Percentiles rank a stretch among this genome's conserved stretches.
These are phyloP conservation scores for Cyathus striatus DNA, from an alignment of 768 basidiomycete species.

Conservation along the genomic window DNA sequence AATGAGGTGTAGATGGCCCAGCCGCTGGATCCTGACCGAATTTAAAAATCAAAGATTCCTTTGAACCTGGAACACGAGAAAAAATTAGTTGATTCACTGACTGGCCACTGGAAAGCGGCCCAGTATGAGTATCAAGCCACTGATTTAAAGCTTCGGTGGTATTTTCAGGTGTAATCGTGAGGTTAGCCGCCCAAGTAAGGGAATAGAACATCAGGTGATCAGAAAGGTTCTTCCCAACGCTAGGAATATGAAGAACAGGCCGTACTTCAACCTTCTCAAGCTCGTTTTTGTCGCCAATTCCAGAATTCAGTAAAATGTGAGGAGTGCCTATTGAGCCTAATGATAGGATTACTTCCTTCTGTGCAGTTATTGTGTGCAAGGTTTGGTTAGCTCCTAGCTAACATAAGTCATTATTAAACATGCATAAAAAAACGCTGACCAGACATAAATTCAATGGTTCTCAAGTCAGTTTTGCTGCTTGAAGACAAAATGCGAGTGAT, in stretches of 20 bases:
- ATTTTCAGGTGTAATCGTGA: background rate
- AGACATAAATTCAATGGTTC: constrained; percentile 12
- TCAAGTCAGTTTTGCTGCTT: constrained; percentile 10
- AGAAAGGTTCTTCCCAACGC: constrained; percentile 22
- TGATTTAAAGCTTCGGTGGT: constrained; percentile 13
- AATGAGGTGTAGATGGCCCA: constrained; percentile 20
- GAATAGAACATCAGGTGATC: constrained; percentile 16
- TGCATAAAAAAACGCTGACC: background rate
- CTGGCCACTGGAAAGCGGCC: constrained; percentile 11
- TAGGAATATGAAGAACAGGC: constrained; percentile 16
- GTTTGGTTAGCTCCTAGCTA: background rate
- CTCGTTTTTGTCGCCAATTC: constrained; percentile 16
- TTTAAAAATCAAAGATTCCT: constrained; percentile 14
- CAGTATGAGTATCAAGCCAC: constrained; percentile 15
- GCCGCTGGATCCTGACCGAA: constrained; percentile 19
- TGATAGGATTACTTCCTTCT: constrained; percentile 25
- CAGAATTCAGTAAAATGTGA: constrained; percentile 19
- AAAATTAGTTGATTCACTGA: constrained; percentile 12
- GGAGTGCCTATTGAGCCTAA: constrained; percentile 23
- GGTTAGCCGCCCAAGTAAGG: constrained; percentile 12
- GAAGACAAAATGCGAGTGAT: constrained; percentile 18
- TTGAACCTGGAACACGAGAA: constrained; percentile 18
- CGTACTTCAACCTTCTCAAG: constrained; percentile 11
- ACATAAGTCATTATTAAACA: background rate
- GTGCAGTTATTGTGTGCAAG: constrained; percentile 17